Base-by-base conservation (phyloP, 768 basidiomycete genomes). In the Dendrothele bispora region DNA sequence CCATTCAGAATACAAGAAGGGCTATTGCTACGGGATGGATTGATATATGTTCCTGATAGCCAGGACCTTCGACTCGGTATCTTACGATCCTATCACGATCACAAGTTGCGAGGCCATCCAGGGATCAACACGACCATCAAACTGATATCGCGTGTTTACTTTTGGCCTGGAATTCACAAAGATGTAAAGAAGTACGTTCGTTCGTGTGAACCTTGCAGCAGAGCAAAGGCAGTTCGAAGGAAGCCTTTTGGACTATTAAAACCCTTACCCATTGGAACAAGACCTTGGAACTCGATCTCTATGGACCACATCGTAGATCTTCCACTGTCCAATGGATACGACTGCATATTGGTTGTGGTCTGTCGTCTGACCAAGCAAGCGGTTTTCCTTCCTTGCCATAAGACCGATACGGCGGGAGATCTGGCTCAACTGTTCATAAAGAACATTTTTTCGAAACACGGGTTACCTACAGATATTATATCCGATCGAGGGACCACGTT, bases 221-320 rank as follows among this genome's bases (percentile, higher is more conserved):
- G 52, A 3, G 48, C 46, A 28, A 68, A 68, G 38, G 7, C 49
- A 2, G 29, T 28, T 2, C 47, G 53, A 8, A 55, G 60, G 38
- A 27, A 53, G n/a, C 59, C 57, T 1, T 60, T 56, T 26, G 66
- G 67, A 0, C 21, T 48, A 5, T 53, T 69, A 0, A 48, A 61
- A 34, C 56, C 56, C 5, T 57, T 68, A 5, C 59, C 58, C 0
- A 51, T 62, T 8, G 62, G 38, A 3, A 28, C 39, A 4, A 27
- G 41, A 21, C 65, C 68, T 0, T 72, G 70, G 70, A 10, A 29
- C 10, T 56, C 60, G 5, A 59, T 71, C 15, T 56, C 61, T 3
- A 66, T 69, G 57, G 66, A 73, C 48, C 51, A 58, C 46, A 66
- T 67, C 45, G 56, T 43, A 11, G 32, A 61, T 17, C 56, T 67